Conservation (phyloP, 1,284 basidiomycete species). For the Irpex sp. region DNA sequence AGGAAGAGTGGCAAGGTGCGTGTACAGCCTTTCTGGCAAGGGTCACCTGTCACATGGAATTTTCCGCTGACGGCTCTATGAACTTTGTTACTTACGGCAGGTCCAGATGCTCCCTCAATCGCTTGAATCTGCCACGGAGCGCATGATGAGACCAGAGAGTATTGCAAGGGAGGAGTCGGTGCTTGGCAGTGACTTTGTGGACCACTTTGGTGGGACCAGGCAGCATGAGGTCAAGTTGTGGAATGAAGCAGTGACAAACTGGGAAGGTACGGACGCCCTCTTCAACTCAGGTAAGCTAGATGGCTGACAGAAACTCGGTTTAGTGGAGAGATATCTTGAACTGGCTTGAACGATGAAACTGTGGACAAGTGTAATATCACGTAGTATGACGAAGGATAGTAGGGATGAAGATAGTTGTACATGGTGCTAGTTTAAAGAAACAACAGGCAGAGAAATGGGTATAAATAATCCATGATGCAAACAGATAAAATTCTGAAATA, state of each 20-base stretch:
- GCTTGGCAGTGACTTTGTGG: constrained; percentile 87
- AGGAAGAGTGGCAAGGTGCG: constrained; percentile 50
- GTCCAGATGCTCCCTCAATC: constrained; percentile 73
- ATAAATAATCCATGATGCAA: neutral
- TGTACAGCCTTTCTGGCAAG: too few relatives aligned
- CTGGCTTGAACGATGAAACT: constrained; percentile 45
- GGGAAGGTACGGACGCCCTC: constrained; percentile 70
- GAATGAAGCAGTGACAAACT: constrained; percentile 89
- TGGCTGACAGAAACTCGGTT: constrained; percentile 1
- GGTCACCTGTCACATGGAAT: neutral
- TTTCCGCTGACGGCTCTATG: neutral
- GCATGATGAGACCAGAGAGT: constrained; percentile 77
- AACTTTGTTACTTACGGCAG: constrained; percentile 28
- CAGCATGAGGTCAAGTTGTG: constrained; percentile 85
- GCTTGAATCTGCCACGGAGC: constrained; percentile 74
- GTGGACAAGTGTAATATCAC: neutral
- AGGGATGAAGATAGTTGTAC: neutral
- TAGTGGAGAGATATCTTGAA: constrained; percentile 85
- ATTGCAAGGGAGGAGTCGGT: constrained; percentile 73
- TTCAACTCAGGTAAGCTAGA: neutral
- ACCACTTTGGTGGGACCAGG: constrained; percentile 91
- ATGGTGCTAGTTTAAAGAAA: neutral
- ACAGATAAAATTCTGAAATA: neutral
- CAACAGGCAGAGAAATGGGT: neutral
- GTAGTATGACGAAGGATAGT: neutral